Percentiles rank a stretch among this genome's conserved stretches.
Conservation (phyloP, 257 asterid species). For the Nicotiana benthamiana region DNA sequence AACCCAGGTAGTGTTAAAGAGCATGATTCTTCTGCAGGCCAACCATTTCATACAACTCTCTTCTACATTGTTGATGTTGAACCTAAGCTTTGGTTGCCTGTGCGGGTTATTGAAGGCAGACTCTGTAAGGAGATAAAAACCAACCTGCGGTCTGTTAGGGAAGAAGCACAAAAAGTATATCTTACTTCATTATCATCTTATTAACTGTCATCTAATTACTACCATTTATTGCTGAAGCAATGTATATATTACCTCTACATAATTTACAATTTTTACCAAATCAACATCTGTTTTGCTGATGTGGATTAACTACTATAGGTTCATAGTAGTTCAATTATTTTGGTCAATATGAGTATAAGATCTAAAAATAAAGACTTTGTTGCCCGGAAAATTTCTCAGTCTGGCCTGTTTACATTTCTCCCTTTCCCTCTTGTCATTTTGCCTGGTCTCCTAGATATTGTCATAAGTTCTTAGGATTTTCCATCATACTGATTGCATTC, state of each 20-base stretch:
- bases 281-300: background rate
- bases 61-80: constrained; percentile 54
- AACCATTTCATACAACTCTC: constrained; percentile 46
- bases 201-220: background rate
- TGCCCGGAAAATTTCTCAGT: background rate
- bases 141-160: constrained; percentile 55
- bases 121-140: constrained; percentile 57
- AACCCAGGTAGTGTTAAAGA: constrained; percentile 14
- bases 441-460: background rate
- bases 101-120: constrained; percentile 64
- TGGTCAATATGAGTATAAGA: background rate
- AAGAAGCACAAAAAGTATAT: constrained; percentile 49
- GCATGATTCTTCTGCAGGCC: constrained; percentile 25
- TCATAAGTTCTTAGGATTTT: background rate
- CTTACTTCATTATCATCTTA: constrained; percentile 8
- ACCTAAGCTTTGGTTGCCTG: constrained; percentile 86
- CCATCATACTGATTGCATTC: background rate
- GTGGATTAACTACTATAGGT: background rate
- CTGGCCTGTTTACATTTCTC: background rate
- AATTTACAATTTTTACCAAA: background rate
- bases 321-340: background rate
- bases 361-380: background rate
- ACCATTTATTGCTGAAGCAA: background rate
- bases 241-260: background rate
- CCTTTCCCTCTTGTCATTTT: background rate